A percentile compares a stretch with the other conserved stretches of the same genome.
Evolutionary conservation across 805 yeast genomes (phyloP).

Genomic region (Saccharomycopsis javanensis): DNA sequence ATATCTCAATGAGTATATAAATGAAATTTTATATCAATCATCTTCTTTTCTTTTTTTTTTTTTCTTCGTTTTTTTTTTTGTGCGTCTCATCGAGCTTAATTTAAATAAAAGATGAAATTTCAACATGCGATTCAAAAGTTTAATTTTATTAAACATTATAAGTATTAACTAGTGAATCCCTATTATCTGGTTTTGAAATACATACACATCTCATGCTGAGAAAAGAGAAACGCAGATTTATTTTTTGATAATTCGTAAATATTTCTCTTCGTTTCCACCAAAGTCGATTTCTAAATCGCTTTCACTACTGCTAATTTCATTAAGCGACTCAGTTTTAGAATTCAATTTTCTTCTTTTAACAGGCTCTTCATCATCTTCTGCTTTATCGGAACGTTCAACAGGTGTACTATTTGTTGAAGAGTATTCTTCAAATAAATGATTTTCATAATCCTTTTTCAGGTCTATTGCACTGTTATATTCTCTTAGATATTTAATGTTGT

Average conservation of each 20-base stretch:
- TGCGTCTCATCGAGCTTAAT: not conserved
- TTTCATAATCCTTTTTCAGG: slow-evolving; percentile 12
- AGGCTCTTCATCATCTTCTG: not conserved
- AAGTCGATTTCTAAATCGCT: slow-evolving; percentile 28
- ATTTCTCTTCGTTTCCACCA: slow-evolving; percentile 9
- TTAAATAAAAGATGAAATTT: not conserved
- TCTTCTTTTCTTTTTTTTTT: not conserved
- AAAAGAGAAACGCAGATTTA: too few relatives aligned
- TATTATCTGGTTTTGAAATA: too few relatives aligned
- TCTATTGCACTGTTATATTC: slow-evolving; percentile 24
- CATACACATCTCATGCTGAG: too few relatives aligned
- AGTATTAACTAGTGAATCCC: too few relatives aligned
- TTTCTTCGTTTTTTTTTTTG: not conserved
- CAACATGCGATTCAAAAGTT: not conserved
- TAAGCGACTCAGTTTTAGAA: not conserved
- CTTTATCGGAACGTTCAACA: not conserved
- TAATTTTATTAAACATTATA: too few relatives aligned
- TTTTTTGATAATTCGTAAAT: not conserved
- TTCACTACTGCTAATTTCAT: slow-evolving; percentile 18
- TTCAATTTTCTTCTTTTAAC: not conserved
- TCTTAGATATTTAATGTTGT: slow-evolving; percentile 23
- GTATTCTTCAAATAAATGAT: slow-evolving; percentile 3
- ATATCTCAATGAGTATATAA: too few relatives aligned
- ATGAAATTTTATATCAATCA: too few relatives aligned
- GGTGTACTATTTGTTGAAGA: slow-evolving; percentile 5